Percentiles rank a stretch among this genome's conserved stretches.
Evolutionary conservation across 2,329 filamentous ascomycete genomes (phyloP).

Genomic region (Monosporascus ibericus): DNA sequence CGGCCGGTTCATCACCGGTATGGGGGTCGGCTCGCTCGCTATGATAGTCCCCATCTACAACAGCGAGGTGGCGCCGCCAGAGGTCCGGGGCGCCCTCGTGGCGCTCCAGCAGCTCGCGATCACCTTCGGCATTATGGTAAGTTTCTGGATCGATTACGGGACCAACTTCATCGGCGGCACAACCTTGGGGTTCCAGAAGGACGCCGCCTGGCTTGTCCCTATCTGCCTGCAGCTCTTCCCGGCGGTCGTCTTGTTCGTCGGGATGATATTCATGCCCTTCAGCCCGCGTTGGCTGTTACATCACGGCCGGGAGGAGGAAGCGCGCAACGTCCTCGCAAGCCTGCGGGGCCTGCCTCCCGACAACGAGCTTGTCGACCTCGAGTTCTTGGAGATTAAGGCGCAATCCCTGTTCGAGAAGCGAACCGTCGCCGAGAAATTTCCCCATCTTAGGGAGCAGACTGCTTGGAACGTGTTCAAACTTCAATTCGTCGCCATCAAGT

Average conservation of each 20-base stretch:
- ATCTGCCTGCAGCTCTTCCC: slow-evolving; percentile 66
- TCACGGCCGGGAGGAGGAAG: slow-evolving; percentile 57
- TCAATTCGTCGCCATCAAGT: slow-evolving; percentile 61
- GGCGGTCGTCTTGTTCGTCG: slow-evolving; percentile 57
- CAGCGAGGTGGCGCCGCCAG: slow-evolving; percentile 39
- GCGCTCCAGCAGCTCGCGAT: slow-evolving; percentile 45
- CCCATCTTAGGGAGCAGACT: slow-evolving; percentile 54
- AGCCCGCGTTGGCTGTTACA: slow-evolving; percentile 71
- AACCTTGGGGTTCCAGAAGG: slow-evolving; percentile 41
- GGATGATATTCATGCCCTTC: slow-evolving; percentile 77
- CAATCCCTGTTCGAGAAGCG: slow-evolving; percentile 73
- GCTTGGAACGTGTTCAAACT: slow-evolving; percentile 60
- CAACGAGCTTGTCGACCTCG: slow-evolving; percentile 65
- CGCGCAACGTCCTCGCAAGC: slow-evolving; percentile 53
- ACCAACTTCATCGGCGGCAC: slow-evolving; percentile 60
- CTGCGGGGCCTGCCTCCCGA: slow-evolving; percentile 57
- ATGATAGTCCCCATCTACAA: slow-evolving; percentile 59
- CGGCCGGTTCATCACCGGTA: slow-evolving; percentile 67
- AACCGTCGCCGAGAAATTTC: slow-evolving; percentile 61
- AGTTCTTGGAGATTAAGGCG: slow-evolving; percentile 79
- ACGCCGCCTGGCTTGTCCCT: slow-evolving; percentile 69
- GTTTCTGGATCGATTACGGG: slow-evolving; percentile 59
- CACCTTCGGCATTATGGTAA: slow-evolving; percentile 58
- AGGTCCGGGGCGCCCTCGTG: slow-evolving; percentile 35
- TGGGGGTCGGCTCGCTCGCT: slow-evolving; percentile 63